A percentile compares a stretch with the other conserved stretches of the same genome.
Evolutionary conservation across 2,329 filamentous ascomycete species (phyloP).

Genomic region (Aureobasidium sp.): DNA sequence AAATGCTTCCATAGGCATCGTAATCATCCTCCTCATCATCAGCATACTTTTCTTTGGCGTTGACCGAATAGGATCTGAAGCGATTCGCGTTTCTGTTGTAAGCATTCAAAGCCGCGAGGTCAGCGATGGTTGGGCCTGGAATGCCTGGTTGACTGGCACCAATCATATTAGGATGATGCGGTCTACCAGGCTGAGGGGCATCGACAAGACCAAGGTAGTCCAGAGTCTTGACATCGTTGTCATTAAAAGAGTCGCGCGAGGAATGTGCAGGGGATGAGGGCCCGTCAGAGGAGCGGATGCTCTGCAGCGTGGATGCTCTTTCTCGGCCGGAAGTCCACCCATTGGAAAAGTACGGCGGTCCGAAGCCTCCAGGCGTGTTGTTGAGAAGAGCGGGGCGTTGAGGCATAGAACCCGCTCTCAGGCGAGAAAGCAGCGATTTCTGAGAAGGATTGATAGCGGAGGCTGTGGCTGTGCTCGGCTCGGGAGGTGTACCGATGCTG

Average conservation of each 20-base stretch:
- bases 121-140: conserved; percentile 53
- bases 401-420: conserved; percentile 90
- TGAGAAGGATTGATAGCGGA: conserved; percentile 15
- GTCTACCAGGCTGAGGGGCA: conserved; percentile 64
- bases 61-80: conserved; percentile 96
- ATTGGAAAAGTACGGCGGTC: conserved; percentile 78
- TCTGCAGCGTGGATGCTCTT: conserved; percentile 80
- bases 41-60: conserved; percentile 95
- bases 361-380: conserved; percentile 59
- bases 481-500: conserved; percentile 5
- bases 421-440: conserved; percentile 60
- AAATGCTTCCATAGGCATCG: conserved; percentile 46
- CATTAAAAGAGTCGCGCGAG: conserved; percentile 73
- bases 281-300: conserved; percentile 79
- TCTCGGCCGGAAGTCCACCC: conserved; percentile 79
- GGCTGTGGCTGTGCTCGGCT: background rate
- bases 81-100: conserved; percentile 73
- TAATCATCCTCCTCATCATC: conserved; percentile 75
- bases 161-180: conserved; percentile 6
- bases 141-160: conserved; percentile 8
- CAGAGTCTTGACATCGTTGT: conserved; percentile 85
- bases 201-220: conserved; percentile 95
- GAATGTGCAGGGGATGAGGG: conserved; percentile 83
- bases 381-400: conserved; percentile 67
- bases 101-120: conserved; percentile 68